These are phyloP conservation scores for Kwoniella pini DNA, from an alignment of 768 basidiomycete species.

Conservation along the genomic window DNA sequence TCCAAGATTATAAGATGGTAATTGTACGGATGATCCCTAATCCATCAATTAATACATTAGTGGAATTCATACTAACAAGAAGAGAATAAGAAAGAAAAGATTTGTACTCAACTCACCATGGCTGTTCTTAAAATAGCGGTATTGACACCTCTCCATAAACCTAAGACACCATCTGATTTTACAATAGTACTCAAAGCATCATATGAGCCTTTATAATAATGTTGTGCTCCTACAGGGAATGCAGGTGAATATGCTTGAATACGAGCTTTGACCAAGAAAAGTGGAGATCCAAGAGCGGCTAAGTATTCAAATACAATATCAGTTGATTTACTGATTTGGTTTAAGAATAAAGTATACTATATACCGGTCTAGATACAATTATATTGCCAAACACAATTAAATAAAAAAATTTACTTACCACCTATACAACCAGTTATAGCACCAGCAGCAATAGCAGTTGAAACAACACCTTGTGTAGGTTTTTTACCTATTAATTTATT, in stretches of 20 bases:
- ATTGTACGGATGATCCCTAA: constrained; percentile 68
- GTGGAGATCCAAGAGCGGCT: constrained; percentile 52
- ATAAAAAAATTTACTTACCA: constrained; percentile 59
- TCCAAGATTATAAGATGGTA: constrained; percentile 92
- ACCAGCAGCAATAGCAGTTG: constrained; percentile 81
- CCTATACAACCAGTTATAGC: constrained; percentile 88
- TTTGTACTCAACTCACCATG: constrained; percentile 61
- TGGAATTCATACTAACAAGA: too few relatives aligned
- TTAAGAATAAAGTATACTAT: too few relatives aligned
- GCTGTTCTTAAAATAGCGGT: constrained; percentile 90
- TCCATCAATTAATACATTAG: not conserved
- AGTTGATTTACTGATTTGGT: too few relatives aligned
- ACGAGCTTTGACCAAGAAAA: constrained; percentile 90
- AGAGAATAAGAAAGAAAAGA: not conserved
- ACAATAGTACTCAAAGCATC: constrained; percentile 80
- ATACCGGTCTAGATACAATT: too few relatives aligned
- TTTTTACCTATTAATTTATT: constrained; percentile 70
- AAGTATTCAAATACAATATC: too few relatives aligned
- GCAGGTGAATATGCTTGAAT: constrained; percentile 99
- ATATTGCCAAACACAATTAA: too few relatives aligned
- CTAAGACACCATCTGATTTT: constrained; percentile 71
- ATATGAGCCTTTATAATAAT: constrained; percentile 80
- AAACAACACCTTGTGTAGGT: constrained; percentile 66
- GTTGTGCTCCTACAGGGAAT: constrained; percentile 91
- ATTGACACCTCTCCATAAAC: constrained; percentile 85